Conservation (phyloP, 2,329 filamentous ascomycete genomes). For the Microsporum audouinii region DNA sequence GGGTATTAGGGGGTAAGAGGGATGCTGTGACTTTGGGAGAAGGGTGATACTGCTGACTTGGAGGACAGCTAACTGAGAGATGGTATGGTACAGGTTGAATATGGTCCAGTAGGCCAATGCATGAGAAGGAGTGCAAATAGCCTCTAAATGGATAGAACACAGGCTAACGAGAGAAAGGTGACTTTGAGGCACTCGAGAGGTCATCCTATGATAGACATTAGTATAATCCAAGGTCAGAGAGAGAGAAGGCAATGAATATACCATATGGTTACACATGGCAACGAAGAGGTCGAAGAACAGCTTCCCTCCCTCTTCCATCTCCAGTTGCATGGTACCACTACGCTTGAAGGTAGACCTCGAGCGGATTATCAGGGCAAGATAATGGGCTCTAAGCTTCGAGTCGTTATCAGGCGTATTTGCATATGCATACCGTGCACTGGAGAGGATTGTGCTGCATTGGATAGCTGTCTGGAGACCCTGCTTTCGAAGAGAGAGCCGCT, state of each 20-base stretch:
- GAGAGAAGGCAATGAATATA: conserved; percentile 33
- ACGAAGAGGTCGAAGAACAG: conserved; percentile 93
- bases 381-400: conserved; percentile 83
- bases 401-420: conserved; percentile 78
- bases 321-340: conserved; percentile 88
- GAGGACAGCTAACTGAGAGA: background rate
- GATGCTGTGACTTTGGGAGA: no score
- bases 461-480: conserved; percentile 80
- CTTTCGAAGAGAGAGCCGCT: conserved; percentile 73
- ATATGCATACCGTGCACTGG: conserved; percentile 82
- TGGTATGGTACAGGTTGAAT: background rate
- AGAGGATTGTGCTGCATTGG: conserved; percentile 71
- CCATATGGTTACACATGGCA: conserved; percentile 82
- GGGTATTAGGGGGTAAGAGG: background rate
- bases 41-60: background rate
- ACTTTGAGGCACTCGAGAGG: conserved; percentile 15
- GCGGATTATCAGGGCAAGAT: conserved; percentile 82
- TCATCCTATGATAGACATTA: conserved; percentile 19
- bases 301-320: conserved; percentile 80
- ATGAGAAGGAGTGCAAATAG: no score
- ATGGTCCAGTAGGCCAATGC: background rate
- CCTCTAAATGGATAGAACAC: background rate
- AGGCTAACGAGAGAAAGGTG: conserved; percentile 15
- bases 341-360: conserved; percentile 80
- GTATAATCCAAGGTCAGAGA: conserved; percentile 10